Base-by-base conservation (phyloP, 768 basidiomycete species). In the Tylopilus subfusipes region DNA sequence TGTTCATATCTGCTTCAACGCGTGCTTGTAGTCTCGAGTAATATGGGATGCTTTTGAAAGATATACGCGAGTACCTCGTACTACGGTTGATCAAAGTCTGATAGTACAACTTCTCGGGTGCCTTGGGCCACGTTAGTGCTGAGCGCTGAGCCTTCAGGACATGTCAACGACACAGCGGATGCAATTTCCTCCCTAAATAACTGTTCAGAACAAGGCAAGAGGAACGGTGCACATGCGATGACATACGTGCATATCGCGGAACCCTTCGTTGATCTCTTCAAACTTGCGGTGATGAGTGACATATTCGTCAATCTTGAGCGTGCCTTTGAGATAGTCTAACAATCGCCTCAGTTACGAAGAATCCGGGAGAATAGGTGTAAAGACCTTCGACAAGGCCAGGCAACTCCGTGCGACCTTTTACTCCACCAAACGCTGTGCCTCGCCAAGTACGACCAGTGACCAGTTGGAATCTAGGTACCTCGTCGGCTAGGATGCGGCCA, bases 151-250 rank as follows among this genome's bases (percentile, higher is more conserved):
- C 19, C 29, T 33, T 78, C 64, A 82, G 54, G 77, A 68, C 94
- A 98, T 95, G 71, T 96, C 85, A 42, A 98, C 90, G 11, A 99
- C 90, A 60, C 94, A 95, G 58, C 96, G 89, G 66, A 99, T 97
- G 70, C 94, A 97, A 46, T 90, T 80, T 16, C 94, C 94, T 43
- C 72, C 75, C 88, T 67, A 33, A 9, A 27, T 7, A 12, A 0
- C 60, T 19, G 33, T 66, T 21, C 48, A 36, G 55, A 25, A 50
- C 19, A 48, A 25, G 29, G n/a, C 29, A 12, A 42, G 2, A 14
- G 34, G 34, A 29, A 24, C 16, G 22, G 21, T 27, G 34, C 21
- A 47, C 13, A n/a, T 11, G 16, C 5, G 22, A n/a, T n/a, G n/a
- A 82, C 93, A 73, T 73, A 94, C 92, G 75, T 98, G 93, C 95